Conservation (phyloP, 2,329 filamentous ascomycete genomes). For the Exutisphaerella laricina region DNA sequence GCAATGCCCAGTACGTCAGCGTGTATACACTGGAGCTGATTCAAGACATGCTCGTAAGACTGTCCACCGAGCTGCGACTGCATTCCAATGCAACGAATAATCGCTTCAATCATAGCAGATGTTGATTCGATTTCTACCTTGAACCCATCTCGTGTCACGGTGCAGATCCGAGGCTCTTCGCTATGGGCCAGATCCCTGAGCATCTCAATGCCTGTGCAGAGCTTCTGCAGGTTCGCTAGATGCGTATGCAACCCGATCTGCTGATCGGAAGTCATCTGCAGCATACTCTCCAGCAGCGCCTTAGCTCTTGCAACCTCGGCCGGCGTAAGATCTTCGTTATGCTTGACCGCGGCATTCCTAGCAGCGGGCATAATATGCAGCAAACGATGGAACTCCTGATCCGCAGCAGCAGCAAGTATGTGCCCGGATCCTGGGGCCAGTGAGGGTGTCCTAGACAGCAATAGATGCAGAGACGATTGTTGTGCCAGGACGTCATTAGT, state of each 20-base stretch:
- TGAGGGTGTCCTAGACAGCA: conserved; percentile 55
- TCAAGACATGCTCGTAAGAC: conserved; percentile 12
- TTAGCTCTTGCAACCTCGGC: conserved; percentile 74
- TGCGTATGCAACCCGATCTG: conserved; percentile 9
- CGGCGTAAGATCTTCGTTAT: conserved; percentile 77
- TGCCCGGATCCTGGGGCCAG: conserved; percentile 24
- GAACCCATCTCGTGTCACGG: neutral
- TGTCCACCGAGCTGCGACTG: conserved; percentile 17
- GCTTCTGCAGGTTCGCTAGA: conserved; percentile 1
- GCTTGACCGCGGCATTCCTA: conserved; percentile 62
- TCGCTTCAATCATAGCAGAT: conserved; percentile 9
- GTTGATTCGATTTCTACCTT: conserved; percentile 6
- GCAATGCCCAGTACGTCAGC: neutral
- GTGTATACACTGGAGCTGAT: neutral
- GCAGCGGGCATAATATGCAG: conserved; percentile 67
- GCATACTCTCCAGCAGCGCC: conserved; percentile 79
- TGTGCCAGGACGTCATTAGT: conserved; percentile 65
- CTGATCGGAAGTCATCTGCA: conserved; percentile 44
- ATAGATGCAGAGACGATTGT: conserved; percentile 64
- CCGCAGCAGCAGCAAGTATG: conserved; percentile 36
- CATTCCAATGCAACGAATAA: conserved; percentile 8
- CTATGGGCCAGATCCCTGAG: conserved; percentile 7
- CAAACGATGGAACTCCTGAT: conserved; percentile 74
- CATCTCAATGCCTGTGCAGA: conserved; percentile 10
- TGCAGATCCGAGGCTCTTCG: conserved; percentile 1